Percentiles rank a stretch among this genome's conserved stretches.
Evolutionary conservation across 352 stramenopile genomes (phyloP).

Genomic region (Phytophthora pisi): DNA sequence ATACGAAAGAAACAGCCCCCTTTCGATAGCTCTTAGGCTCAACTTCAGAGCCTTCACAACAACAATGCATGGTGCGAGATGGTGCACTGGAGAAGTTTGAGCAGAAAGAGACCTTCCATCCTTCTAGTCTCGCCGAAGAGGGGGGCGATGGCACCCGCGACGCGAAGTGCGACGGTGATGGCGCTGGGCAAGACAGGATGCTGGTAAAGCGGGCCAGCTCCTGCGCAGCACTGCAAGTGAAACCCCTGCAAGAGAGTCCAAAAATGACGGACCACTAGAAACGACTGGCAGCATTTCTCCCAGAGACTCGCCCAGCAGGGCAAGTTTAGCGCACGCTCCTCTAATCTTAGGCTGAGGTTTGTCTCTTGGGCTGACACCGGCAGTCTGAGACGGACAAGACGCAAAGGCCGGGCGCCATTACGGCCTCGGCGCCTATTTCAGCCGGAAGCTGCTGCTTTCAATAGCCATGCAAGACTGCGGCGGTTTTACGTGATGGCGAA

Average conservation of each 20-base stretch:
- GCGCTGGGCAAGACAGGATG: neutral
- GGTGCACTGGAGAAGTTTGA: no score
- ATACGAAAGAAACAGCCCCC: no score
- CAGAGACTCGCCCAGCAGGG: neutral
- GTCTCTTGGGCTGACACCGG: neutral
- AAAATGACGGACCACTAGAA: neutral
- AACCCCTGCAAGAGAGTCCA: neutral
- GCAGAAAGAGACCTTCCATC: no score
- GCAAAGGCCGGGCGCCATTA: neutral
- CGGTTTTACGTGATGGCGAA: conserved; percentile 8
- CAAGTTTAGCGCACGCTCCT: conserved; percentile 2
- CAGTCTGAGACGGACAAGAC: conserved; percentile 14
- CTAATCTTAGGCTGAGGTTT: conserved; percentile 12
- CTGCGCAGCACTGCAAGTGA: neutral
- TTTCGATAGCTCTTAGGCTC: no score
- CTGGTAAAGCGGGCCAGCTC: neutral
- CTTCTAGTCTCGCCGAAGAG: no score
- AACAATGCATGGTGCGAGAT: no score
- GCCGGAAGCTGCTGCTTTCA: conserved; percentile 11
- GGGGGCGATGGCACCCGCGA: neutral
- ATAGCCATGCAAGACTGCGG: conserved; percentile 11
- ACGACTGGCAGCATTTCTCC: conserved; percentile 2
- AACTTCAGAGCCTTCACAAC: no score
- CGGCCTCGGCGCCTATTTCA: conserved; percentile 20
- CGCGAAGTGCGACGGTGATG: neutral